These are phyloP conservation scores for Colletotrichum graminicola DNA, from an alignment of 2,329 filamentous ascomycete genomes.

Conservation along the genomic window DNA sequence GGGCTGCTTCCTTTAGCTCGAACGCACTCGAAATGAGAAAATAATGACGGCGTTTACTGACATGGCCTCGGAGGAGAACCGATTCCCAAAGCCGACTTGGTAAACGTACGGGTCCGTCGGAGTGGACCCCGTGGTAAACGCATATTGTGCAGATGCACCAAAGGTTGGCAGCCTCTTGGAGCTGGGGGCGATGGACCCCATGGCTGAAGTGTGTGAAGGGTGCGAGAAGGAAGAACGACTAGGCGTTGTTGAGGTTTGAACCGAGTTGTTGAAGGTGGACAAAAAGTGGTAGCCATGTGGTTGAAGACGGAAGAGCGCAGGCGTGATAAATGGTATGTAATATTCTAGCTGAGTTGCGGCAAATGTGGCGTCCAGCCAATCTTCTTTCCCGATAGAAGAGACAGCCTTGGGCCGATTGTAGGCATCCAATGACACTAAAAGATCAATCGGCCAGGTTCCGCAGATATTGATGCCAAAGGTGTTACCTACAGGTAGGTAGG, in stretches of 20 bases:
- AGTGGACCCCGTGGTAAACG: slow-evolving; percentile 36
- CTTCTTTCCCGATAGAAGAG: slow-evolving; percentile 8
- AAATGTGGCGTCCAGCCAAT: slow-evolving; percentile 31
- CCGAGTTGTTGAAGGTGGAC: not conserved
- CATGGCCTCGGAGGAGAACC: slow-evolving; percentile 45
- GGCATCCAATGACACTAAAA: slow-evolving; percentile 30
- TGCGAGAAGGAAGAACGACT: not conserved
- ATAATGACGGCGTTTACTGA: slow-evolving; percentile 21
- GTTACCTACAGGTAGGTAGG: too few relatives aligned
- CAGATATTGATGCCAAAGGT: slow-evolving; percentile 25
- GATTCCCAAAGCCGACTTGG: slow-evolving; percentile 45
- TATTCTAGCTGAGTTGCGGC: slow-evolving; percentile 20
- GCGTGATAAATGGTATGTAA: slow-evolving; percentile 36
- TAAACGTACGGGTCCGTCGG: slow-evolving; percentile 44
- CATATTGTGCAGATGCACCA: slow-evolving; percentile 40
- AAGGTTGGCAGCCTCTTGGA: slow-evolving; percentile 19
- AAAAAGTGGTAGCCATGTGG: not conserved
- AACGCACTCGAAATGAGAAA: not conserved
- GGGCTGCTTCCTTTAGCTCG: slow-evolving; percentile 31
- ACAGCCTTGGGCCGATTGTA: slow-evolving; percentile 25
- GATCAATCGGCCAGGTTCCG: slow-evolving; percentile 32
- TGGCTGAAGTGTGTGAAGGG: not conserved
- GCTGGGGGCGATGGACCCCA: slow-evolving; percentile 32
- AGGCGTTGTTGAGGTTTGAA: not conserved
- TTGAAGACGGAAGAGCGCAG: slow-evolving; percentile 14